Base-by-base conservation (phyloP, 768 basidiomycete genomes). In the Cystofilobasidium capitatum region DNA sequence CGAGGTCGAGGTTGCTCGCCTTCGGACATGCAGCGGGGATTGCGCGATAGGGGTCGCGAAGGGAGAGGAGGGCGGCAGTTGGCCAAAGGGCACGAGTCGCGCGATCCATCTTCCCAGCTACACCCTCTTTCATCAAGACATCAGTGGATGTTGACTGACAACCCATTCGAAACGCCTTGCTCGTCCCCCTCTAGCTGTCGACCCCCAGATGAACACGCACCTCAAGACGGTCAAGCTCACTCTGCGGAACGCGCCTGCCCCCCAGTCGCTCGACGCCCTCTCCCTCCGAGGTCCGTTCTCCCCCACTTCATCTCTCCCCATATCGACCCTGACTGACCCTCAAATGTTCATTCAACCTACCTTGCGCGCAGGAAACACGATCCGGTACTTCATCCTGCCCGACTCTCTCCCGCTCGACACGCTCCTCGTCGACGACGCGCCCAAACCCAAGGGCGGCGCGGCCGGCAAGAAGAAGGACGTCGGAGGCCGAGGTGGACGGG, bases 171-270 rank as follows among this genome's bases (percentile, higher is more conserved):
- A n/a, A n/a, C n/a, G 51, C 35, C 45, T 58, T 65, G 54, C 44
- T 37, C 47, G 14, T 40, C 60, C 44, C 20, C 24, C 47, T 45
- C 20, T 77, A 97, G 94, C 92, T 67, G 96, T 99, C 60, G 94
- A 99, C 79, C 92, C 94, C 83, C 91, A 94, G 75, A 99, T 99
- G 94, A 98, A 97, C 81, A 98, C 94, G 3, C 88, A 97, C 73
- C 82, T 99, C 62, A 99, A 99, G 81, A 90, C 91, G 58, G 89
- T 99, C 71, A 97, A 96, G 80, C 87, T 98, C 82, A 91, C 91
- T n/a, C 82, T 85, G 36, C 85, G 91, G 63, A 92, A 91, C 65
- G 71, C 71, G 57, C 29, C 72, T n/a, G 39, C 72, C 10, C 89
- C 92, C 5, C 79, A 85, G 33, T 81, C 88, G 26, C 85, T 97